phyloP scores from a whole-genome alignment of 306 rosid genomes.

The Adenanthera pavonina region DNA sequence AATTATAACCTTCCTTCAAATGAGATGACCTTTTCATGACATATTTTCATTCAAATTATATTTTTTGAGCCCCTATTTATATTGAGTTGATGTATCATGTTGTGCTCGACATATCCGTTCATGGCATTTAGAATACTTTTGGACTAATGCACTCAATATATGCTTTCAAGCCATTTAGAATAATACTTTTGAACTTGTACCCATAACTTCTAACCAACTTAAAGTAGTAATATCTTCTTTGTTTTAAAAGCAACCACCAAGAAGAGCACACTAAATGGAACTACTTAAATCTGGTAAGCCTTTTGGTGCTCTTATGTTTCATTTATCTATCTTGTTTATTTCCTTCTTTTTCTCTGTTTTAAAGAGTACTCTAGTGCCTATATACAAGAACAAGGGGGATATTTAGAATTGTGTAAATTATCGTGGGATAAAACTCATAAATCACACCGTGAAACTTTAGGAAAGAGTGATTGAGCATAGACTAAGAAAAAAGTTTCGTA shows the following conservation, averaged over 20 bases:
- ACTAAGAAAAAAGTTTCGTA: no score
- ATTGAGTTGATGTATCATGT: neutral
- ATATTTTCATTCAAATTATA: neutral
- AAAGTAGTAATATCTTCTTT: conserved; percentile 21
- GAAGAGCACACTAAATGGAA: neutral
- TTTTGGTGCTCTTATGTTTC: conserved; percentile 1
- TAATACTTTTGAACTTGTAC: conserved; percentile 17
- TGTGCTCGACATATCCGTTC: neutral
- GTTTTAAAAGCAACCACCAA: conserved; percentile 13
- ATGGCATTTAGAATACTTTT: conserved; percentile 10
- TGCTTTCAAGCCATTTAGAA: neutral
- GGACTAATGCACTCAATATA: neutral
- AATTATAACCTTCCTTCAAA: neutral
- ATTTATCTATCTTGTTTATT: conserved; percentile 2
- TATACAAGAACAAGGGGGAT: no score
- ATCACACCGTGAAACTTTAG: no score
- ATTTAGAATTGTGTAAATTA: no score
- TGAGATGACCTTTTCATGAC: conserved; percentile 20
- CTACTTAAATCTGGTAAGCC: neutral
- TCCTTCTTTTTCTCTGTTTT: neutral
- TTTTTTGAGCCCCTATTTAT: neutral
- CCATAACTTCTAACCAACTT: conserved; percentile 12
- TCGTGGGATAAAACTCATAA: no score
- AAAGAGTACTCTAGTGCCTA: no score
- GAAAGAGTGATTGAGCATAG: no score